Evolutionary conservation across 164 flowering plant genomes (phyloP).

Genomic region (Houttuynia cordata): DNA sequence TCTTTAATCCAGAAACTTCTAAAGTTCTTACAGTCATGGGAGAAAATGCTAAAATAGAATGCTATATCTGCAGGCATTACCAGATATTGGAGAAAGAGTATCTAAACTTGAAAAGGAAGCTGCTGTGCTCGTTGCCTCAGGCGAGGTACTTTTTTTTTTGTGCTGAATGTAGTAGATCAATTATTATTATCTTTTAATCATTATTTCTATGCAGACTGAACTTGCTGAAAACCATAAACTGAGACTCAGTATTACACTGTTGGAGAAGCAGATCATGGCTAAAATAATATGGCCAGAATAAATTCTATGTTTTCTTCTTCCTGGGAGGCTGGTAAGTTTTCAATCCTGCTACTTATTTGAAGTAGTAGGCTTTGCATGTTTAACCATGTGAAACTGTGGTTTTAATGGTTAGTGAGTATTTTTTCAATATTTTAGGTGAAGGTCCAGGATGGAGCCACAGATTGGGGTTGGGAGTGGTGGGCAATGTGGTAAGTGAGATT

Average conservation of each 20-base stretch:
- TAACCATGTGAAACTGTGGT: background rate
- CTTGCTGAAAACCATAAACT: constrained; percentile 85
- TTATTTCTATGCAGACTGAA: constrained; percentile 37
- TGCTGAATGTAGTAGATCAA: background rate
- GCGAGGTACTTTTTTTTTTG: constrained; percentile 41
- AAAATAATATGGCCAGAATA: constrained; percentile 92
- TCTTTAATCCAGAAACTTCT: background rate
- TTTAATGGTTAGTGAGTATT: background rate
- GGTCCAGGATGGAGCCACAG: constrained; percentile 89
- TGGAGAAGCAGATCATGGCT: constrained; percentile 89
- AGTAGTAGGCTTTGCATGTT: background rate
- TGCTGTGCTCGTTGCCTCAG: constrained; percentile 78
- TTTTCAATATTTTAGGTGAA: constrained; percentile 42
- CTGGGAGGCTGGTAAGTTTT: constrained; percentile 88
- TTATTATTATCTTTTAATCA: background rate
- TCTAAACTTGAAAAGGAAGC: constrained; percentile 79
- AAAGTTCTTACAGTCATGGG: background rate
- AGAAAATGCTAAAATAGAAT: background rate
- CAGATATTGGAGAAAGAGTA: constrained; percentile 73
- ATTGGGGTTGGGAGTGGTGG: constrained; percentile 99
- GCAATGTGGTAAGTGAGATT: constrained; percentile 74
- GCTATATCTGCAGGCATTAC: constrained; percentile 53
- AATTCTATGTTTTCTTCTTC: constrained; percentile 61
- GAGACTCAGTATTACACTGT: constrained; percentile 58
- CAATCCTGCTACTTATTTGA: background rate